These are phyloP conservation scores for Pythium diclinum DNA, from an alignment of 352 stramenopile genomes.

Conservation along the genomic window DNA sequence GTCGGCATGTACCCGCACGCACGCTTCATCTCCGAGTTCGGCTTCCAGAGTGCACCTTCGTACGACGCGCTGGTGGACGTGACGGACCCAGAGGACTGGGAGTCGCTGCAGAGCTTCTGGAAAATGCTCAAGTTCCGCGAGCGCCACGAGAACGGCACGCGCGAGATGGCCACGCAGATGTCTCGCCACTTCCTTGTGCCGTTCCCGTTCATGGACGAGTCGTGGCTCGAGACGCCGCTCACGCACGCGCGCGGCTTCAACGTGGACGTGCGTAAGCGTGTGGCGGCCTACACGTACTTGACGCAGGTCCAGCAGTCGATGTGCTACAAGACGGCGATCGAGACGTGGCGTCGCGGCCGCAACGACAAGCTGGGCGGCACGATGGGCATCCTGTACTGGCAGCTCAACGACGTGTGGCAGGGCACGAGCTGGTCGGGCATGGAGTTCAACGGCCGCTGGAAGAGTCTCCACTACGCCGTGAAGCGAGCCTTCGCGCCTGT, in stretches of 20 bases:
- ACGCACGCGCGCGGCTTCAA: not conserved
- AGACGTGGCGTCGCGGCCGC: conserved; percentile 66
- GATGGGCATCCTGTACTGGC: conserved; percentile 87
- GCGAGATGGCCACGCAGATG: conserved; percentile 71
- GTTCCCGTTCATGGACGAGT: conserved; percentile 58
- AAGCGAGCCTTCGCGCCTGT: conserved; percentile 70
- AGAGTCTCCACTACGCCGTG: conserved; percentile 77
- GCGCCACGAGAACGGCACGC: conserved; percentile 73
- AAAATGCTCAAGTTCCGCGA: conserved; percentile 75
- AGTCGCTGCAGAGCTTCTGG: conserved; percentile 72
- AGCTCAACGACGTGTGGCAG: conserved; percentile 88
- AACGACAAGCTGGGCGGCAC: conserved; percentile 44
- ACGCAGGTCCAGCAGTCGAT: conserved; percentile 77
- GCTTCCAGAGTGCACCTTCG: conserved; percentile 80
- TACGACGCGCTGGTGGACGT: conserved; percentile 48
- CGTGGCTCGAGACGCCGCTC: conserved; percentile 38
- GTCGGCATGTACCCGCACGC: conserved; percentile 61
- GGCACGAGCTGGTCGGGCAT: conserved; percentile 86
- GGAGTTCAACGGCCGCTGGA: conserved; percentile 76
- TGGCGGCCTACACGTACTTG: conserved; percentile 66
- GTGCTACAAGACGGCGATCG: conserved; percentile 77
- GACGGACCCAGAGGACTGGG: conserved; percentile 46
- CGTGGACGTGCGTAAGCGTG: conserved; percentile 28
- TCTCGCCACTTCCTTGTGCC: conserved; percentile 64
- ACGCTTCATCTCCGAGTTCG: conserved; percentile 86